Percentiles rank a stretch among this genome's conserved stretches.
These are phyloP conservation scores for Pseudevernia furfuracea DNA, from an alignment of 495 filamentous ascomycete species.

Conservation along the genomic window DNA sequence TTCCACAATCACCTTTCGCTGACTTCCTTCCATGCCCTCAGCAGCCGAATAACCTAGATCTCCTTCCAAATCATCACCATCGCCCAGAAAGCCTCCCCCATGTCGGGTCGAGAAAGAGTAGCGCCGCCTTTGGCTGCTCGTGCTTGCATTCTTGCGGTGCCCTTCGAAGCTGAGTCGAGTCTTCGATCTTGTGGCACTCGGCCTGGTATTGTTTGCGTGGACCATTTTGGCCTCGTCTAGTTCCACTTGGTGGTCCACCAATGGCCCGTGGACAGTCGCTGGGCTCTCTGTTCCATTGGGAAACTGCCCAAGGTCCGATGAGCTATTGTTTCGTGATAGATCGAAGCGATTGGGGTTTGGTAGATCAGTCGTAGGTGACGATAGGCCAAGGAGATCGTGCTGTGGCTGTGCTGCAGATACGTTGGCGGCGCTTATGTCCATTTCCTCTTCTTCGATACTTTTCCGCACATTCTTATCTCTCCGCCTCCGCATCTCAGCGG, in stretches of 20 bases:
- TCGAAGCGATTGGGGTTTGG: conserved; percentile 85
- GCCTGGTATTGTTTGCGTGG: conserved; percentile 26
- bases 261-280: conserved; percentile 30
- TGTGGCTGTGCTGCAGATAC: conserved; percentile 49
- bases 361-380: conserved; percentile 55
- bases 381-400: conserved; percentile 67
- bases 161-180: conserved; percentile 27
- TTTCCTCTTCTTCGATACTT: conserved; percentile 60
- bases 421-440: conserved; percentile 78
- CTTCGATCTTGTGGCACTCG: conserved; percentile 27
- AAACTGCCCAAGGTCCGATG: conserved; percentile 36
- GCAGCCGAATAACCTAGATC: conserved; percentile 92
- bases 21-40: conserved; percentile 82
- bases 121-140: conserved; percentile 33
- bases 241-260: conserved; percentile 29
- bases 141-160: conserved; percentile 19
- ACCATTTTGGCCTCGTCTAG: conserved; percentile 32
- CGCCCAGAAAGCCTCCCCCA: conserved; percentile 38
- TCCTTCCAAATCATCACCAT: conserved; percentile 75
- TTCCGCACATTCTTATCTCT: conserved; percentile 36
- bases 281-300: conserved; percentile 35
- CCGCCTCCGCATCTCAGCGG: conserved; percentile 63
- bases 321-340: conserved; percentile 50
- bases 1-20: conserved; percentile 93
- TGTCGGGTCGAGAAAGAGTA: conserved; percentile 36